Conservation (phyloP, 1,284 basidiomycete species). For the Malassezia vespertilionis region DNA sequence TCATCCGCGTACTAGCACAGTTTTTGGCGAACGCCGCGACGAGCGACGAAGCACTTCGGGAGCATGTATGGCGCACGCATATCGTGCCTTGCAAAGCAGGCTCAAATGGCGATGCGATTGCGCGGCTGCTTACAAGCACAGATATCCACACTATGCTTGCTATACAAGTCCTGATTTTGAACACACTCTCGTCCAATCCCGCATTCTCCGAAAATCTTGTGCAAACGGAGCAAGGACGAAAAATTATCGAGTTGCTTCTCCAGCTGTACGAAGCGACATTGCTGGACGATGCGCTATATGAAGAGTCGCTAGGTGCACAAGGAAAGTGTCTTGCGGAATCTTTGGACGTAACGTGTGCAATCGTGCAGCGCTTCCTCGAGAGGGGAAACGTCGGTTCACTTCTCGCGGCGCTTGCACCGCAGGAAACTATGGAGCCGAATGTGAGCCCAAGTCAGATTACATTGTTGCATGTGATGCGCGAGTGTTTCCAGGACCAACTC, state of each 20-base stretch:
- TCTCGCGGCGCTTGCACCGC: background rate
- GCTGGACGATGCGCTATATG: background rate
- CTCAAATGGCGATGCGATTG: background rate
- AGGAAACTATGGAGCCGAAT: background rate
- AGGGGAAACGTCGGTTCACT: conserved; percentile 1
- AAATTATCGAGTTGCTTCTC: conserved; percentile 4
- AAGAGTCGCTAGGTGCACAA: too few species aligned
- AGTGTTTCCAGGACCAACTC: conserved; percentile 2
- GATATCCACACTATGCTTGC: conserved; percentile 12
- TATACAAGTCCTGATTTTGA: conserved; percentile 10
- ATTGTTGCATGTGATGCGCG: conserved; percentile 2
- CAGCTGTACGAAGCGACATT: conserved; percentile 4
- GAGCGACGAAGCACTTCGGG: background rate
- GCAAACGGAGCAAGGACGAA: background rate
- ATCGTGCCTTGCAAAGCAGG: background rate
- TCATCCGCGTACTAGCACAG: conserved; percentile 13
- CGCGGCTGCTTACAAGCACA: conserved; percentile 11
- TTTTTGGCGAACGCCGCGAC: conserved; percentile 6
- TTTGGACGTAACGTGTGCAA: conserved; percentile 3
- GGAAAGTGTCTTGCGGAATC: too few species aligned
- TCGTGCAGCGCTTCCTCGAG: conserved; percentile 4
- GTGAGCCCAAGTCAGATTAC: conserved; percentile 5
- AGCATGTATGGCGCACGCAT: background rate
- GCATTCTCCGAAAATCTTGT: background rate
- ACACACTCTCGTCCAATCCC: background rate